phyloP scores from a whole-genome alignment of 345 rosid species.

The Gossypioides kirkii region DNA sequence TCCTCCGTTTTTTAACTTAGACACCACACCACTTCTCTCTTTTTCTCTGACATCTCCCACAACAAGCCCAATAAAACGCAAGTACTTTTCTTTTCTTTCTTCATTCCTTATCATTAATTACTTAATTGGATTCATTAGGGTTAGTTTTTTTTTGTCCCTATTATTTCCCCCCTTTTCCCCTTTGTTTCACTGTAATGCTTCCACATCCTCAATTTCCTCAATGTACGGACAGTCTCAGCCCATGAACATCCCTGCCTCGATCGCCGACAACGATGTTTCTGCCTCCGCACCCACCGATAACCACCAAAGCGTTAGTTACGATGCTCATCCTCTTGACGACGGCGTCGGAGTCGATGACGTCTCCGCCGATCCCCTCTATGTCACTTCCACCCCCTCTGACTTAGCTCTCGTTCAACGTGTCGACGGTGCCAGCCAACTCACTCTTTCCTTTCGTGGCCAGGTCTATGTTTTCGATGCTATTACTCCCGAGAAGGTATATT shows the following conservation, averaged over 20 bases:
- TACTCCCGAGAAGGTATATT: background rate
- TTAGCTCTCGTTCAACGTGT: background rate
- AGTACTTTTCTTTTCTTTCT: background rate
- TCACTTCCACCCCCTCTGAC: background rate
- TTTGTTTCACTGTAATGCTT: slow-evolving; percentile 15
- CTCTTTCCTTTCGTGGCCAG: background rate
- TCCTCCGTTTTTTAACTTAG: too few species aligned
- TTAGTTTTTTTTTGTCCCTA: background rate
- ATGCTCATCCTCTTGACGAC: slow-evolving; percentile 39
- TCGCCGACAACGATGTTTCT: slow-evolving; percentile 34
- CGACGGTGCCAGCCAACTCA: background rate
- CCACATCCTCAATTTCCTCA: background rate
- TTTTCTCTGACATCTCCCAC: too few species aligned
- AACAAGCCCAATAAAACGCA: too few species aligned
- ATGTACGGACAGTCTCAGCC: slow-evolving; percentile 5
- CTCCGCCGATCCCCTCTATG: background rate
- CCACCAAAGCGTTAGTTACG: slow-evolving; percentile 34
- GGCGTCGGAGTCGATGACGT: background rate
- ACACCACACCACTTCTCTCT: too few species aligned
- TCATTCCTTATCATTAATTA: background rate
- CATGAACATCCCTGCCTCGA: background rate
- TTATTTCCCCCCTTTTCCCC: background rate
- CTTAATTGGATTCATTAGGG: background rate
- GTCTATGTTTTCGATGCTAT: slow-evolving; percentile 1
- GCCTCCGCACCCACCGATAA: slow-evolving; percentile 33